Base-by-base conservation (phyloP, 257 asterid genomes). In the Verbascum thapsus region DNA sequence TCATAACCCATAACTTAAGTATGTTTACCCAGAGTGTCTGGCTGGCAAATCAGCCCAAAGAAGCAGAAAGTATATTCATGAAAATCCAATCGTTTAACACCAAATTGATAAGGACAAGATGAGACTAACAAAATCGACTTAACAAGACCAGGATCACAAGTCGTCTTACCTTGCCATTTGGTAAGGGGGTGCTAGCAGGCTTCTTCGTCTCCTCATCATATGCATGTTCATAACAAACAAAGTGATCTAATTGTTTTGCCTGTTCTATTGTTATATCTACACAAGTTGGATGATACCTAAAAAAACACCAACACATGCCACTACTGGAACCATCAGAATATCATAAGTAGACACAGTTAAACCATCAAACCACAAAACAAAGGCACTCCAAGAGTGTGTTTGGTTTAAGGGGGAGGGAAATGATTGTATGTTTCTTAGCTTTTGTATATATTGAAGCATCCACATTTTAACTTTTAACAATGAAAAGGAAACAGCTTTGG, bases 281-380 rank as follows among this genome's bases (percentile, higher is more conserved):
- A 78, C 95, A 86, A 48, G 79, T 78, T 1, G 95, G 91, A 81
- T 86, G 95, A 58, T 73, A 86, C 95, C 95, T 83, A 56, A 53
- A 61, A 61, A 68, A 44, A 50, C 20, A 71, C 63, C 18, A 26
- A 51, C 3, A 23, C 15, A 40, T 0, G 7, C 12, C 11, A 7
- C 2, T 8, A 15, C 35, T 1, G 34, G 53, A 8, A 22, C 35
- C 9, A 58, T 13, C 12, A 64, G 3, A 42, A 42, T 2, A 55
- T 9, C 16, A 53, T 34, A 10, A 2, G 54, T 40, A 30, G 4
- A 42, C 22, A 26, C 55, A 19, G 19, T 6, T 19, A 42, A 44
- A 60, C 26, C 15, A 16, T 30, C 32, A 44, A 32, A 49, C 3
- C 20, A 9, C 7, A 59, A 12, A 12, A 37, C 11, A 34, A 26